Evolutionary conservation across 345 rosid species (phyloP).

Genomic region (Brassica rapa): DNA sequence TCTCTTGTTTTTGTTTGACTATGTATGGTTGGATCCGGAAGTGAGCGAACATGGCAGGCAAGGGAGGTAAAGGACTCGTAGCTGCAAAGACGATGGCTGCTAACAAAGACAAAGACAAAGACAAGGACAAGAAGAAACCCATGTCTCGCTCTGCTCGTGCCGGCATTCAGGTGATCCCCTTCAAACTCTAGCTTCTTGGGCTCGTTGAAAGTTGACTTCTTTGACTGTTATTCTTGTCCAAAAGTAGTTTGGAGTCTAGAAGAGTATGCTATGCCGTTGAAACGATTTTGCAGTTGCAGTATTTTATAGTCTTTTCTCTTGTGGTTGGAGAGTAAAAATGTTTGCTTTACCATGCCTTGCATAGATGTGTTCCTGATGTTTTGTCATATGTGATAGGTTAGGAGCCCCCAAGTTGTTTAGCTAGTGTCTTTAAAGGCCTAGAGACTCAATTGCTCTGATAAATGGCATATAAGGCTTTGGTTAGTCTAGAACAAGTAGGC

Average conservation of each 20-base stretch:
- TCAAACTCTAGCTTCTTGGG: slow-evolving; percentile 11
- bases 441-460: not conserved
- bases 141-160: slow-evolving; percentile 94
- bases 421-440: not conserved
- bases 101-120: slow-evolving; percentile 59
- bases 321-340: not conserved
- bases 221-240: not conserved
- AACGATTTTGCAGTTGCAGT: not conserved
- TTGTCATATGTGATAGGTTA: not conserved
- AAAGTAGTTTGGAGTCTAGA: not conserved
- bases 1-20: not conserved
- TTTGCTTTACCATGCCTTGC: not conserved
- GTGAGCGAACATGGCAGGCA: slow-evolving; percentile 68
- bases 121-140: slow-evolving; percentile 83
- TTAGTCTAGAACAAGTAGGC: not conserved
- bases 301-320: not conserved
- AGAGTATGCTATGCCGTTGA: not conserved
- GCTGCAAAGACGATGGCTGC: slow-evolving; percentile 81
- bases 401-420: not conserved
- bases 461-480: not conserved
- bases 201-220: not conserved
- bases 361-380: not conserved
- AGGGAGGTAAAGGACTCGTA: slow-evolving; percentile 92
- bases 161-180: slow-evolving; percentile 73
- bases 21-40: slow-evolving; percentile 17